Conservation (phyloP, 2,329 filamentous ascomycete species). For the Metarhizium brunneum region DNA sequence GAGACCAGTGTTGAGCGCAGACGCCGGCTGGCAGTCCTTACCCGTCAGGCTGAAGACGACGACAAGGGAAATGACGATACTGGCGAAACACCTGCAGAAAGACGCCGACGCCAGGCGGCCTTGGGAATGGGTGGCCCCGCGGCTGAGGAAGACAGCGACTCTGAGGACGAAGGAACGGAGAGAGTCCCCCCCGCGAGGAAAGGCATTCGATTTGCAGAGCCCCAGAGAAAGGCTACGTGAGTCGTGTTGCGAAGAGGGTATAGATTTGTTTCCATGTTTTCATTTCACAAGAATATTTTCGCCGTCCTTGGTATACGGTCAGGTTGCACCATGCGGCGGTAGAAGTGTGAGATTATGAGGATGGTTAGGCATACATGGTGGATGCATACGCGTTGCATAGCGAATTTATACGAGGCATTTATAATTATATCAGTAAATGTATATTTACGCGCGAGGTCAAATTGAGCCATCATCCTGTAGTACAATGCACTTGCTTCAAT, state of each 20-base stretch:
- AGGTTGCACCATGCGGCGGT: not conserved
- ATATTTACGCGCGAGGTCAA: not conserved
- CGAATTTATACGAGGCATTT: not conserved
- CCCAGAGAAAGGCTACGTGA: conserved; percentile 11
- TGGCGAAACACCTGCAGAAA: conserved; percentile 65
- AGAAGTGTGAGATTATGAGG: too few relatives aligned
- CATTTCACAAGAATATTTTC: not conserved
- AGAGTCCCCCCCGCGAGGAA: conserved; percentile 41
- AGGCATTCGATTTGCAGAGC: conserved; percentile 54
- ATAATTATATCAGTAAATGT: not conserved
- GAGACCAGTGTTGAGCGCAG: conserved; percentile 65
- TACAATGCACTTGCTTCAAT: not conserved
- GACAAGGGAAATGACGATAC: conserved; percentile 17
- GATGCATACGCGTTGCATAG: not conserved
- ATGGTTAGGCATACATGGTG: not conserved
- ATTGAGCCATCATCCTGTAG: not conserved
- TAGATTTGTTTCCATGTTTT: not conserved
- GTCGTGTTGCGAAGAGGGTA: not conserved
- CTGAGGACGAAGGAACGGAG: conserved; percentile 45
- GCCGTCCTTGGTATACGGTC: not conserved
- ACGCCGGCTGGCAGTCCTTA: conserved; percentile 49
- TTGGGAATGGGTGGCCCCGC: conserved; percentile 46
- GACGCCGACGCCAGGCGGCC: conserved; percentile 63
- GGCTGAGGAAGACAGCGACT: conserved; percentile 41
- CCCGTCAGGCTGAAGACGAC: conserved; percentile 26